Conservation (phyloP, 2,329 filamentous ascomycete genomes). For the Fusarium dimerum region DNA sequence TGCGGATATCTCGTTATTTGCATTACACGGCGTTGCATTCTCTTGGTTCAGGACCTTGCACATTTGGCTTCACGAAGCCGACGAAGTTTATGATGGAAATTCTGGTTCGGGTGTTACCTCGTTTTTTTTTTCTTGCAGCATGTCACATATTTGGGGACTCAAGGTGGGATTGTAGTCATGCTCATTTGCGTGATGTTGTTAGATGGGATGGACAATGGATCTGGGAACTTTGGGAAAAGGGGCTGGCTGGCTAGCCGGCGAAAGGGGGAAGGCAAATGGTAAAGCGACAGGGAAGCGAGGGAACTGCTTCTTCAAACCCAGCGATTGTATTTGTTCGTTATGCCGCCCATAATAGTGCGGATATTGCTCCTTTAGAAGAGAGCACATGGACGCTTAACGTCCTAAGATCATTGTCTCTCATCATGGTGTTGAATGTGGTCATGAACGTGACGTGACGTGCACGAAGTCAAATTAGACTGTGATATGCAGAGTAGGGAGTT, state of each 20-base stretch:
- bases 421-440: too few relatives aligned
- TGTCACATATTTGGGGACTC: not conserved
- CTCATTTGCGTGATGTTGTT: slow-evolving; percentile 4
- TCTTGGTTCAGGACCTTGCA: slow-evolving; percentile 21
- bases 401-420: too few relatives aligned
- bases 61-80: slow-evolving; percentile 17
- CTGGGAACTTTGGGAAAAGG: not conserved
- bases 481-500: too few relatives aligned
- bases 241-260: not conserved
- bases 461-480: too few relatives aligned
- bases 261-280: not conserved
- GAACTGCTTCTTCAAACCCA: not conserved
- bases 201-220: slow-evolving; percentile 7
- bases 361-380: not conserved
- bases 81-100: not conserved
- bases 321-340: not conserved
- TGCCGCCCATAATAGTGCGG: not conserved
- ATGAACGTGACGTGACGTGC: too few relatives aligned
- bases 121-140: not conserved
- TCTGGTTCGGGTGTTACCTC: slow-evolving; percentile 13
- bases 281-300: not conserved
- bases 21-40: slow-evolving; percentile 33
- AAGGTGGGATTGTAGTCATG: not conserved
- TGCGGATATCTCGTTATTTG: slow-evolving; percentile 27
- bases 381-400: not conserved